These are phyloP conservation scores for Kluyveromyces nonfermentans DNA, from an alignment of 805 yeast genomes.

Conservation along the genomic window DNA sequence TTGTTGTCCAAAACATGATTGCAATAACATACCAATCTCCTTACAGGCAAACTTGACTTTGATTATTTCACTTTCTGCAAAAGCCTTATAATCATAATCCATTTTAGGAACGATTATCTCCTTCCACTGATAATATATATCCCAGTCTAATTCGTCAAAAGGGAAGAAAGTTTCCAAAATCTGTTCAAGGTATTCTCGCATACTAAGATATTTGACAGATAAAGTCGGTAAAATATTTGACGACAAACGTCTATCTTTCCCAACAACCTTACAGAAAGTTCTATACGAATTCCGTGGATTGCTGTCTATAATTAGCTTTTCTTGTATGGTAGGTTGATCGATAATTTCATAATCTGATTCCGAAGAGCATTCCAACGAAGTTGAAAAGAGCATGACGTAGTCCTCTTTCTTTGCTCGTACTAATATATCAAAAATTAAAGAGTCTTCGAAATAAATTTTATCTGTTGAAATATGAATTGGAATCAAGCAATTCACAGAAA, in stretches of 20 bases:
- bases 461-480: constrained; percentile 28
- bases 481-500: constrained; percentile 13
- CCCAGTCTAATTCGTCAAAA: not conserved
- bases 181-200: not conserved
- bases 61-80: constrained; percentile 9
- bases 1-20: not conserved
- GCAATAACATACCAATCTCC: not conserved
- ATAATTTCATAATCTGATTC: constrained; percentile 11
- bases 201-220: constrained; percentile 2
- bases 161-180: not conserved
- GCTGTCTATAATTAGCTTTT: not conserved
- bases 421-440: constrained; percentile 23
- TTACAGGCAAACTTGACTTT: not conserved
- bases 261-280: constrained; percentile 1
- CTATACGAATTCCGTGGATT: constrained; percentile 1
- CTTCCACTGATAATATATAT: constrained; percentile 15
- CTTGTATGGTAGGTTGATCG: constrained; percentile 6
- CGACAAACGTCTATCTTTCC: not conserved
- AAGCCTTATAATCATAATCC: constrained; percentile 17
- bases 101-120: constrained; percentile 13
- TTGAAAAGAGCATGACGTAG: constrained; percentile 17
- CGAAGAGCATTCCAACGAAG: constrained; percentile 7
- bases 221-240: not conserved
- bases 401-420: constrained; percentile 21
- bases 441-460: constrained; percentile 22